Evolutionary conservation across 129 eudicot genomes (phyloP), one percentile per base, ranked within the genome.

Genomic region (Oenanthe sinensis): DNA sequence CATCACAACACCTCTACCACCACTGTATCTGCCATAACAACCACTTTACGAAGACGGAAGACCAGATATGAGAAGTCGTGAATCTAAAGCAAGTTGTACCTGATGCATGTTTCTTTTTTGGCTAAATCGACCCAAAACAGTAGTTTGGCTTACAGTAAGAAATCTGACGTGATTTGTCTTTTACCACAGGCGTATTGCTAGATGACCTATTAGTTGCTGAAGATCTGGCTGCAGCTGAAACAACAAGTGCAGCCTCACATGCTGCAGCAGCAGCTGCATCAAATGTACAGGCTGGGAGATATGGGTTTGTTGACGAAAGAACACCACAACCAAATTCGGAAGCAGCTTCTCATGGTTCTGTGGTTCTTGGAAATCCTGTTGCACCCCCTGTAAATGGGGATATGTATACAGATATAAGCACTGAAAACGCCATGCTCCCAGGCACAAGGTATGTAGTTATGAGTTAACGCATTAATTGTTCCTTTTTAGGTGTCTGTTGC

Each of bases 301-400:
- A 94, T 78, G 96, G 91, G 20, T 89, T 86, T 82, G 83, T 74
- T 85, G 97, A 94, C 85, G 97, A 90, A 77, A 87, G 97, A 81
- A 81, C 87, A 26, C 82, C 91, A 52, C 92, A 82, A 79, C n/a
- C 82, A 36, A 81, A 13, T 52, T 65, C 88, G n/a, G 93, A 84
- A 62, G 55, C 91, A 75, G 81, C 50, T 83, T 68, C 90, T 42
- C 97, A 87, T 88, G 98, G 96, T 79, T 83, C 89, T 4, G 98
- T 94, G 76, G 92, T 94, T 55, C 88, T 94, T 12, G 98, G 96
- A 22, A 87, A 73, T 82, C 97, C 98, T 72, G 97, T 94, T 75
- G 98, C 96, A 33, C 98, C 97, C 49, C 96, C 97, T 43, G 88
- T 70, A 62, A 94, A 94, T 60, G 98, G 97, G 81, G 97, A 94